Evolutionary conservation across 2,329 filamentous ascomycete genomes (phyloP).

Genomic region (Alternaria burnsii): DNA sequence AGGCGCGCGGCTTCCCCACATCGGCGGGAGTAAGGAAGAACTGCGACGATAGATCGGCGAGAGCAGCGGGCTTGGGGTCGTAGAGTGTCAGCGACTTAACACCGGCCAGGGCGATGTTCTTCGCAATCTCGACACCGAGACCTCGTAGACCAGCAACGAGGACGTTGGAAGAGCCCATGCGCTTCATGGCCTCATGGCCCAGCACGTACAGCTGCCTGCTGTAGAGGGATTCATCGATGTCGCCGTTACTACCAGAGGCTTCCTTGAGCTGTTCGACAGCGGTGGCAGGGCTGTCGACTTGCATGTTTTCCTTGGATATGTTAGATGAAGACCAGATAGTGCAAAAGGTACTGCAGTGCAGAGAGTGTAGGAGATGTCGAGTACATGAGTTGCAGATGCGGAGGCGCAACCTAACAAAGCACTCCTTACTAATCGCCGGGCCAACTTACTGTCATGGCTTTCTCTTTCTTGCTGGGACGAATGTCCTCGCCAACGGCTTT

Average conservation of each 20-base stretch:
- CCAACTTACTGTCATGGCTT: conserved; percentile 53
- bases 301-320: conserved; percentile 64
- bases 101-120: conserved; percentile 97
- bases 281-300: conserved; percentile 66
- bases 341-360: neutral
- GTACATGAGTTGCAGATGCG: conserved; percentile 11
- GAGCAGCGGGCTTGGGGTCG: conserved; percentile 83
- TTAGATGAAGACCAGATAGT: conserved; percentile 11
- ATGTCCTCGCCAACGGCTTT: conserved; percentile 50
- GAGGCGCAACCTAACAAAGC: conserved; percentile 23
- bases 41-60: conserved; percentile 92
- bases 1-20: conserved; percentile 89
- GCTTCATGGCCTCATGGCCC: conserved; percentile 91
- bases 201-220: conserved; percentile 75
- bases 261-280: conserved; percentile 68
- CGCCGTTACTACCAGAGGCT: conserved; percentile 57
- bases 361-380: conserved; percentile 6
- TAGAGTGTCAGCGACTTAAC: conserved; percentile 96
- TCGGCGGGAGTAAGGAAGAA: conserved; percentile 93
- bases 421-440: neutral
- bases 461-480: conserved; percentile 53
- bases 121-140: conserved; percentile 96
- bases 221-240: conserved; percentile 74
- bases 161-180: conserved; percentile 95
- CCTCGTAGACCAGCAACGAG: conserved; percentile 92